Base-by-base conservation (phyloP, 805 yeast genomes). In the Candida parachauliodes region DNA sequence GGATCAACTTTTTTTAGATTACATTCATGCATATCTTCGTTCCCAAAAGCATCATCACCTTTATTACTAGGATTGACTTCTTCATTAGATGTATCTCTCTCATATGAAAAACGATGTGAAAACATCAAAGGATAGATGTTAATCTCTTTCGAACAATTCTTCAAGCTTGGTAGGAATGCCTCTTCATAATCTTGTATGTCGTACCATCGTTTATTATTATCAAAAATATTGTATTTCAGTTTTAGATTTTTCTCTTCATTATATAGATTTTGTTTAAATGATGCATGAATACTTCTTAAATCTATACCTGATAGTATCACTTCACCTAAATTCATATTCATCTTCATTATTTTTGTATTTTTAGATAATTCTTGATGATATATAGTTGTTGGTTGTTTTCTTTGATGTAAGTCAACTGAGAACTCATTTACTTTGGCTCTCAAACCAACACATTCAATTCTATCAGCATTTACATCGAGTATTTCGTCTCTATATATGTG, bases 51-150 rank as follows among this genome's bases (percentile, higher is more conserved):
- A 18, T 19, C 39, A 8, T 30, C 24, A 16, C 20, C 16, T 19
- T 17, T 21, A 17, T 21, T 17, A 21, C 37, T 5, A 20, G 14
- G 5, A 14, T 49, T 78, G 43, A 81, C 78, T 34, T 89, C 70
- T 43, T 74, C 63, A 55, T 86, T 88, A 2, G 81, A 67, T 44
- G 51, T 79, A 44, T 82, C 79, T 34, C 91, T 70, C 43, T 74
- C 62, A 54, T 86, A 89, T 2, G 81, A 67, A 52, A 88, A 81
- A 30, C 77, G 64, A 4, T 91, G 85, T 0, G 94, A 69, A 55
- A 64, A 78, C 48, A 86, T 49, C 44, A 88, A 59, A 2, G 95
- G 91, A 29, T 63, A 51, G 2, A 82, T 73, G 10, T 59, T 63
- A 32, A 87, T 66, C 9, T 49, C 29, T 41, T 81, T 65, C 3